These are phyloP conservation scores for Gyromitra esculenta DNA, from an alignment of 2,329 filamentous ascomycete species.

Conservation along the genomic window DNA sequence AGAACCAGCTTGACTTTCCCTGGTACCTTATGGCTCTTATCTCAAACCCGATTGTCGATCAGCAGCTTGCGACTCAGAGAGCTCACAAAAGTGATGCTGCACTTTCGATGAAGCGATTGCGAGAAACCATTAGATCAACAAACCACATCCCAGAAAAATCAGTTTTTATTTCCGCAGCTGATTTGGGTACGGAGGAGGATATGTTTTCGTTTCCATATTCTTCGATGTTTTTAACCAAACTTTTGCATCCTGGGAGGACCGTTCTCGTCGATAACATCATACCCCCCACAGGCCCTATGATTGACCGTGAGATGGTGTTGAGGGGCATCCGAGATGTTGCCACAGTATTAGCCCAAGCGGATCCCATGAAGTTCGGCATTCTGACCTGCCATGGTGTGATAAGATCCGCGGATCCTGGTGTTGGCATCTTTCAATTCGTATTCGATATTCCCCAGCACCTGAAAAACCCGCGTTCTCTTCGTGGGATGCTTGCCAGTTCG, in stretches of 20 bases:
- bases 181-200: constrained; percentile 3
- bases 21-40: constrained; percentile 60
- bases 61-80: constrained; percentile 50
- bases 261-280: constrained; percentile 39
- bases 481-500: constrained; percentile 54
- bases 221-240: constrained; percentile 27
- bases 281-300: neutral
- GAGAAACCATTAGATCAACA: constrained; percentile 44
- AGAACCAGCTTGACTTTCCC: constrained; percentile 59
- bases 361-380: constrained; percentile 56
- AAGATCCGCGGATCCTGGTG: constrained; percentile 23
- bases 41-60: constrained; percentile 56
- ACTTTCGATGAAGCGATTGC: constrained; percentile 32
- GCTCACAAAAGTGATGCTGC: constrained; percentile 31
- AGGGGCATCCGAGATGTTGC: constrained; percentile 51
- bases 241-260: constrained; percentile 11
- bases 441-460: constrained; percentile 41
- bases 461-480: constrained; percentile 46
- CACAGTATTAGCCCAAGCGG: constrained; percentile 54
- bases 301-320: constrained; percentile 19
- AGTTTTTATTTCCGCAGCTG: constrained; percentile 31
- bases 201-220: constrained; percentile 35
- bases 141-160: constrained; percentile 15
- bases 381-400: constrained; percentile 56
- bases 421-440: constrained; percentile 39